Evolutionary conservation across 441 rosid species (phyloP), one percentile per base, ranked within the genome.

Genomic region (Lepidium campestre): DNA sequence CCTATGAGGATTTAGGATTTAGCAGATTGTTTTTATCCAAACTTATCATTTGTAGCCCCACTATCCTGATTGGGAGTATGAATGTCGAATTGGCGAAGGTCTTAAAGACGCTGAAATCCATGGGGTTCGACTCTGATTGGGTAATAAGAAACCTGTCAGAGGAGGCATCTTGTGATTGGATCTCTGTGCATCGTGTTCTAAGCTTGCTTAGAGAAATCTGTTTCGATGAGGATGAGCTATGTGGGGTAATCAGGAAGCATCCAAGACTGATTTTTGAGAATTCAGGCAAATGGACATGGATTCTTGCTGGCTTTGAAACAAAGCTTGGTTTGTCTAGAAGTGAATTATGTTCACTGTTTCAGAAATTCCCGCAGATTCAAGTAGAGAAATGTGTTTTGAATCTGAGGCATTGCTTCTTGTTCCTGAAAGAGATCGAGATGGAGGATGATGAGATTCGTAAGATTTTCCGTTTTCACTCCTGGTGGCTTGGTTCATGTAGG

Each of bases 401-500:
- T 79, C 74, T 89, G 75, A 85, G 82, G 75, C 63, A 35, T 31
- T 85, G 94, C 50, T 72, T 82, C 74, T 50, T 71, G 65, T 76
- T 86, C 65, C 53, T 88, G 31, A 75, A 57, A 42, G 91, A 90
- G 67, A 82, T 88, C 2, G 87, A 80, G 55, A 85, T 92, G 98
- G 83, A 82, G 6, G 57, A 44, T n/a, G 63, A 73, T 22, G 87
- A 83, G 48, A 83, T 90, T 46, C 77, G 54, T 18, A 78, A 79
- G 52, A 71, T 90, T 42, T 58, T 85, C 5, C 65, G 76, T 20
- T 73, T 75, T 41, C 84, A 85, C 50, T 71, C 86, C 0, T 14
- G 74, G 39, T 65, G 85, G 71, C 57, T 92, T 36, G 88, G 92
- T 70, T 75, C 86, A 10, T 76, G 71, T 67, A 73, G 23, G 35